Conservation (phyloP, 176 grass and related monocot genomes). For the Echinochloa phyllopogon region DNA sequence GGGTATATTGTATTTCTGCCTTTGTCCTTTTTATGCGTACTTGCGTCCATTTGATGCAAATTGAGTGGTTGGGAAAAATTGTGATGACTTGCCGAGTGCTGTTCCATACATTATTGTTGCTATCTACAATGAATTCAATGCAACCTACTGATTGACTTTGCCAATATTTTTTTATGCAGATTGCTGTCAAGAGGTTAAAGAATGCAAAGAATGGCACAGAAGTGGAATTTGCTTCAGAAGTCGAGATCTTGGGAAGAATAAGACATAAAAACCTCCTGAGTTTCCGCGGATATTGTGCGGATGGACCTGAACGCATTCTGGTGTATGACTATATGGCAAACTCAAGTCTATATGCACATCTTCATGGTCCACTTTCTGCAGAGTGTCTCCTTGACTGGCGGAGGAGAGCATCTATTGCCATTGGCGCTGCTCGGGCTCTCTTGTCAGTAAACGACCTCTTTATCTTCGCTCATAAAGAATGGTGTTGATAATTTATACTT, state of each 20-base stretch:
- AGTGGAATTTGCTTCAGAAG: conserved; percentile 75
- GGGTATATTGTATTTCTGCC: neutral
- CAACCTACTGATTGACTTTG: conserved; percentile 23
- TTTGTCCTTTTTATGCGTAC: neutral
- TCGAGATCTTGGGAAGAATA: conserved; percentile 66
- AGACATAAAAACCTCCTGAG: conserved; percentile 86
- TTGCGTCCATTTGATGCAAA: conserved; percentile 6
- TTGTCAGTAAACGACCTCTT: conserved; percentile 55
- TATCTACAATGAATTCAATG: conserved; percentile 3
- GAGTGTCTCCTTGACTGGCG: conserved; percentile 84
- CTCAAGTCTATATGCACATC: conserved; percentile 69
- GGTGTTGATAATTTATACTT: neutral
- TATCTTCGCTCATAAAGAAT: conserved; percentile 25
- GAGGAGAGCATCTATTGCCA: conserved; percentile 67
- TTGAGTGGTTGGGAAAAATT: neutral
- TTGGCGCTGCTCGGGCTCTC: conserved; percentile 63
- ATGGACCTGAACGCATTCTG: conserved; percentile 75
- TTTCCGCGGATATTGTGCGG: conserved; percentile 75
- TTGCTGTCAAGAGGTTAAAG: conserved; percentile 84
- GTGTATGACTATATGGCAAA: conserved; percentile 85
- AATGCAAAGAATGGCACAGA: conserved; percentile 58
- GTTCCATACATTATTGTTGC: neutral
- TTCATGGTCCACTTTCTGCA: conserved; percentile 68
- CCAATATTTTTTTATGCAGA: conserved; percentile 52
- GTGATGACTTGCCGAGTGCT: neutral